phyloP scores from a whole-genome alignment of 768 basidiomycete genomes.

The Rhizopogon vulgaris region DNA sequence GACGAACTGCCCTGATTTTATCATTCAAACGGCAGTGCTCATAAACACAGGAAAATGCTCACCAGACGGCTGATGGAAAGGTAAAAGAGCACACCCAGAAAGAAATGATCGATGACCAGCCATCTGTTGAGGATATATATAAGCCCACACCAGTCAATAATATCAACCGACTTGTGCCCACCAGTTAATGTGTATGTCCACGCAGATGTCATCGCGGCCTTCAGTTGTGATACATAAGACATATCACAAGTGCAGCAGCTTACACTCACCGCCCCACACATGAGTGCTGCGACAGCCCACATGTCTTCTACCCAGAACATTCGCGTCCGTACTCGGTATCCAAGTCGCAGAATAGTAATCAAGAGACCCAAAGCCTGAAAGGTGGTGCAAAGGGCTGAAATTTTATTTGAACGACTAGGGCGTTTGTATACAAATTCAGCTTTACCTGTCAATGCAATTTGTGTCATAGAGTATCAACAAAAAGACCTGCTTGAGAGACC shows the following conservation, averaged over 20 bases:
- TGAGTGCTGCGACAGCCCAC: constrained; percentile 12
- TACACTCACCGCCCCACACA: constrained; percentile 5
- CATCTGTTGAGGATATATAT: not conserved
- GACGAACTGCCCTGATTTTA: constrained; percentile 12
- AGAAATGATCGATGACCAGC: not conserved
- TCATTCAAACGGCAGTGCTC: not conserved
- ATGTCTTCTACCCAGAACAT: constrained; percentile 18
- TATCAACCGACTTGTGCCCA: not conserved
- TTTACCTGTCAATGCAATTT: not conserved
- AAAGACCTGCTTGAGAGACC: not conserved
- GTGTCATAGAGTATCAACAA: not conserved
- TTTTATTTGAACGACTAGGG: not conserved
- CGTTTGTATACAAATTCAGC: not conserved
- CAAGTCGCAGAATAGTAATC: constrained; percentile 11
- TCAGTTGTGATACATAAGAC: not conserved
- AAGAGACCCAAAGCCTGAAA: constrained; percentile 5
- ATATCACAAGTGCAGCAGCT: not conserved
- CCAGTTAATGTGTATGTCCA: constrained; percentile 6
- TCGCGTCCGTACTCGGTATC: constrained; percentile 13
- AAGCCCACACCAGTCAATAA: not conserved
- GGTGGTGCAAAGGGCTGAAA: constrained; percentile 5
- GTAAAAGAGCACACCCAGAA: constrained; percentile 10
- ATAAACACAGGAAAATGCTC: not conserved
- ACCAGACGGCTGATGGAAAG: constrained; percentile 12
- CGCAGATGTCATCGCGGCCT: not conserved